A percentile compares a stretch with the other conserved stretches of the same genome.
Conservation (phyloP, 2,329 filamentous ascomycete genomes). For the Triangularia verruculosa region DNA sequence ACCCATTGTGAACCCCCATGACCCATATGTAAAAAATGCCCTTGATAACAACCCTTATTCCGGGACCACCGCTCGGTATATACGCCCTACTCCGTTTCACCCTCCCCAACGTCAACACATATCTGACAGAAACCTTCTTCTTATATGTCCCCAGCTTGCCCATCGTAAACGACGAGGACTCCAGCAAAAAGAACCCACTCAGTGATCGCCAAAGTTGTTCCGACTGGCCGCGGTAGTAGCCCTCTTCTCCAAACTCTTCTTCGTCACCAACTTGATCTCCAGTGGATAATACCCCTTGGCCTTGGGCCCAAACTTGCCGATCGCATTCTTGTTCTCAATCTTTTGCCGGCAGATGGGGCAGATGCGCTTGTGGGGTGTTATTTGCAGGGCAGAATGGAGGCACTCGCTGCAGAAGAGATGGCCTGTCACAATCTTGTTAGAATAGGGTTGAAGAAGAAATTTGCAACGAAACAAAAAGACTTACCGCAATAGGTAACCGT, state of each 20-base stretch:
- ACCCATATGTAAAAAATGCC: background rate
- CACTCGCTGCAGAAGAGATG: slow-evolving; percentile 64
- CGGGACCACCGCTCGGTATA: too few species aligned
- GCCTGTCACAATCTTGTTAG: slow-evolving; percentile 40
- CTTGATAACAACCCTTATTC: too few species aligned
- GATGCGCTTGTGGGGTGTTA: slow-evolving; percentile 52
- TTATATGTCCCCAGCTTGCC: background rate
- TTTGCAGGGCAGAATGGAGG: slow-evolving; percentile 57
- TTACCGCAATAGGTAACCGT: slow-evolving; percentile 66
- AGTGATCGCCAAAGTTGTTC: background rate
- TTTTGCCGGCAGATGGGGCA: slow-evolving; percentile 64
- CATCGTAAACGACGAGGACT: background rate
- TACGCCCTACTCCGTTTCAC: background rate
- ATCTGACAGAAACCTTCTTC: background rate
- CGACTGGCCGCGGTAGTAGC: background rate
- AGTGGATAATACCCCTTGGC: slow-evolving; percentile 55
- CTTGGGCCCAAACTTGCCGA: slow-evolving; percentile 28
- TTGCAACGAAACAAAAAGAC: slow-evolving; percentile 29
- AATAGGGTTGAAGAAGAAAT: background rate
- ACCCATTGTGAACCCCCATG: too few species aligned
- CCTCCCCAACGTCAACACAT: background rate
- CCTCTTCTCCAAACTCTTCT: slow-evolving; percentile 49
- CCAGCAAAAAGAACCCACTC: background rate
- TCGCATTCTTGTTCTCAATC: slow-evolving; percentile 45
- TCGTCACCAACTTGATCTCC: slow-evolving; percentile 61